phyloP scores from a whole-genome alignment of 495 filamentous ascomycete species.

The Barbatosphaeria neglecta region DNA sequence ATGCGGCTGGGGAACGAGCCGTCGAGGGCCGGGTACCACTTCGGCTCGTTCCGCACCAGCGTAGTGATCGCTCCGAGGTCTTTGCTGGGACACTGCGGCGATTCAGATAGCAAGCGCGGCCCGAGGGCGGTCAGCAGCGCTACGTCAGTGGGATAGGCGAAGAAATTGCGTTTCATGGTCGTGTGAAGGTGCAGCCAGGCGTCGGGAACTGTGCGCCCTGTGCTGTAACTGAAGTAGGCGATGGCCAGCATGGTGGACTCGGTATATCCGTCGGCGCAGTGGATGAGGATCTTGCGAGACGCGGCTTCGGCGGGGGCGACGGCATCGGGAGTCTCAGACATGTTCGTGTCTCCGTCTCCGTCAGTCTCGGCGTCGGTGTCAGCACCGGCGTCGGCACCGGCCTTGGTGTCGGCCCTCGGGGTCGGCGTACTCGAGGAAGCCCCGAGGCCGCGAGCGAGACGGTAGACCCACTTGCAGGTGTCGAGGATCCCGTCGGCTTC shows the following conservation, averaged over 20 bases:
- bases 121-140: conserved; percentile 64
- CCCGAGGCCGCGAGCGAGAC: conserved; percentile 50
- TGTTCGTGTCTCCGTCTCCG: conserved; percentile 27
- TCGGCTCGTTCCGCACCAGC: conserved; percentile 43
- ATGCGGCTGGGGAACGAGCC: conserved; percentile 84
- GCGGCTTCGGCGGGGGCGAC: conserved; percentile 5
- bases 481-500: conserved; percentile 76
- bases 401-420: neutral
- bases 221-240: conserved; percentile 83
- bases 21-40: conserved; percentile 76
- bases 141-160: conserved; percentile 86
- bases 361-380: conserved; percentile 32
- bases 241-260: conserved; percentile 80
- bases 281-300: conserved; percentile 64
- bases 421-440: conserved; percentile 18
- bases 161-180: conserved; percentile 79
- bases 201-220: conserved; percentile 64
- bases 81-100: conserved; percentile 24
- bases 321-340: conserved; percentile 17
- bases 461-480: conserved; percentile 81
- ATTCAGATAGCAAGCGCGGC: conserved; percentile 49
- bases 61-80: conserved; percentile 31
- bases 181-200: conserved; percentile 84
- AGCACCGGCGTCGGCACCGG: neutral
- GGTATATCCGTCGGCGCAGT: conserved; percentile 93